Evolutionary conservation across 352 stramenopile genomes (phyloP).

Genomic region (Phytophthora sp.): DNA sequence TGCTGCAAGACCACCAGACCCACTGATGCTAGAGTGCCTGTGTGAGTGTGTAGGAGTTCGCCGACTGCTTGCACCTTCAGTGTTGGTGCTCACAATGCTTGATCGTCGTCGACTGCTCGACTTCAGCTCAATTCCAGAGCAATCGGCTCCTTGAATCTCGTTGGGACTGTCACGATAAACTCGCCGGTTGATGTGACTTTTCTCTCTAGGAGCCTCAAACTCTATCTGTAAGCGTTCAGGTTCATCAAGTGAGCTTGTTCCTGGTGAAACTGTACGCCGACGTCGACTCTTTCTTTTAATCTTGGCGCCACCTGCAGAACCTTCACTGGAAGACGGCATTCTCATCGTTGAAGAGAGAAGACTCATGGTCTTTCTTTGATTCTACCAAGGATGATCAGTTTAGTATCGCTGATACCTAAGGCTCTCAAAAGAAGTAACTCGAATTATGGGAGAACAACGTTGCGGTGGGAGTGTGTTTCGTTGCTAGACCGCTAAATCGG

Average conservation of each 20-base stretch:
- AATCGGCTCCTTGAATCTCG: no score
- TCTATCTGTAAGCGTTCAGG: background rate
- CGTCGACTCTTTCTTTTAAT: constrained; percentile 35
- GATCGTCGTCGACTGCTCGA: background rate
- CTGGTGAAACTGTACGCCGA: background rate
- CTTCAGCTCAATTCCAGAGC: background rate
- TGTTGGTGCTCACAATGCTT: background rate
- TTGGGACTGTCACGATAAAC: constrained; percentile 3
- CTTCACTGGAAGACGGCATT: constrained; percentile 2
- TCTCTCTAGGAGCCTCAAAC: constrained; percentile 9
- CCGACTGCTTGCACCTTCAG: constrained; percentile 9
- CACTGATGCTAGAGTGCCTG: background rate
- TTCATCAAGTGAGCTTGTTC: constrained; percentile 1
- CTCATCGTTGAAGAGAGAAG: constrained; percentile 10
- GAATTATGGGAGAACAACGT: constrained; percentile 4
- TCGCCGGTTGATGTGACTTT: background rate
- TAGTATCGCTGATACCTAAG: no score
- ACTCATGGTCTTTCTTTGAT: constrained; percentile 10
- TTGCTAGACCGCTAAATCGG: constrained; percentile 17
- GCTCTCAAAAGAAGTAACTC: background rate
- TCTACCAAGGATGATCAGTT: background rate
- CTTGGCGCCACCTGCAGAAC: constrained; percentile 5
- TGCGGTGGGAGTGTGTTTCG: constrained; percentile 6
- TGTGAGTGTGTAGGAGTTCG: constrained; percentile 11
- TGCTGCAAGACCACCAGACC: background rate